Evolutionary conservation across 768 basidiomycete genomes (phyloP).

Genomic region (Clavaria fumosa): DNA sequence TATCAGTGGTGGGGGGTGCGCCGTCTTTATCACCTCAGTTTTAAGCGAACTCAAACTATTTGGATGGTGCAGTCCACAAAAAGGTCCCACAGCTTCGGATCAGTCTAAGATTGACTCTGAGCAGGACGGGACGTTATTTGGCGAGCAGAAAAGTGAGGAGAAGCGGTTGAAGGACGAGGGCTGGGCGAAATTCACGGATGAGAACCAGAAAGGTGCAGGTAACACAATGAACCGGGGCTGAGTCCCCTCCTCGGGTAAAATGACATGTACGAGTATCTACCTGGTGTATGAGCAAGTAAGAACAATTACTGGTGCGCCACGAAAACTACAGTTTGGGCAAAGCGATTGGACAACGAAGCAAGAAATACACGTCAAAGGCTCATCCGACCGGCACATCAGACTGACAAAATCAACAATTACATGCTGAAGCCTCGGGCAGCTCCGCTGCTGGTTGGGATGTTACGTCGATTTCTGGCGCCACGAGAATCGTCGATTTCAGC

Average conservation of each 20-base stretch:
- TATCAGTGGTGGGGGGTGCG: slow-evolving; percentile 77
- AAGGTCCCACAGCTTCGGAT: slow-evolving; percentile 52
- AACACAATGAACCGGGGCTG: slow-evolving; percentile 94
- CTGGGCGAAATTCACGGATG: slow-evolving; percentile 83
- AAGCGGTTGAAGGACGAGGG: slow-evolving; percentile 77
- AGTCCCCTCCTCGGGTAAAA: slow-evolving; percentile 11
- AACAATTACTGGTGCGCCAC: too few relatives aligned
- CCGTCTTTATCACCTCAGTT: slow-evolving; percentile 7
- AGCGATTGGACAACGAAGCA: slow-evolving; percentile 4
- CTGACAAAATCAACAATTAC: slow-evolving; percentile 49
- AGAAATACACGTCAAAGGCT: slow-evolving; percentile 6
- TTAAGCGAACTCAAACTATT: neutral
- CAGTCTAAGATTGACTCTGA: slow-evolving; percentile 68
- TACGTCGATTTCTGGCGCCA: slow-evolving; percentile 86
- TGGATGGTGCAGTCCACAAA: neutral
- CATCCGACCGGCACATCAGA: too few relatives aligned
- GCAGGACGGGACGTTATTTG: slow-evolving; percentile 61
- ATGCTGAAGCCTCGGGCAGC: slow-evolving; percentile 77
- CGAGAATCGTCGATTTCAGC: neutral
- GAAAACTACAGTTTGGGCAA: neutral
- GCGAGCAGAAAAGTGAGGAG: slow-evolving; percentile 55
- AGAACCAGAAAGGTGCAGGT: slow-evolving; percentile 79
- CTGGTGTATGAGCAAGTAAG: neutral
- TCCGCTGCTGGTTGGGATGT: slow-evolving; percentile 51
- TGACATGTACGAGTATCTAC: slow-evolving; percentile 1